These are phyloP conservation scores for Anastatica hierochuntica DNA, from an alignment of 345 rosid species.

Conservation along the genomic window DNA sequence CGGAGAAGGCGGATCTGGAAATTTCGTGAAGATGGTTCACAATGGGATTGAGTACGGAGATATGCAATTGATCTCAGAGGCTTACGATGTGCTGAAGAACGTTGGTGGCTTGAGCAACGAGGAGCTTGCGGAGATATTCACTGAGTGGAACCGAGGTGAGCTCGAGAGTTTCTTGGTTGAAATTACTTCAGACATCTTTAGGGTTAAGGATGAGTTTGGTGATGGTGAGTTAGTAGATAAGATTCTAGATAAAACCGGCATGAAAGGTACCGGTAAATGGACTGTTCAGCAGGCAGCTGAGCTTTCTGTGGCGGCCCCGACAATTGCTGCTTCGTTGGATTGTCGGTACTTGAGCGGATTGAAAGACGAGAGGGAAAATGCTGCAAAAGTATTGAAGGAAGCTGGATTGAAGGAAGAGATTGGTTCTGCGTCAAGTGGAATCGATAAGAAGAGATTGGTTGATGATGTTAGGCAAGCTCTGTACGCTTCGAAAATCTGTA, in stretches of 20 bases:
- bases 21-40: slow-evolving; percentile 95
- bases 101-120: slow-evolving; percentile 63
- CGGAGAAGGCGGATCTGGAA: slow-evolving; percentile 96
- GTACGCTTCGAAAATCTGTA: slow-evolving; percentile 86
- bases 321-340: slow-evolving; percentile 89
- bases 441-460: slow-evolving; percentile 77
- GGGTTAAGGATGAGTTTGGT: slow-evolving; percentile 58
- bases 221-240: slow-evolving; percentile 82
- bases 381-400: slow-evolving; percentile 46
- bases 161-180: slow-evolving; percentile 85
- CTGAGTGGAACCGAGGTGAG: slow-evolving; percentile 80
- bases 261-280: slow-evolving; percentile 99
- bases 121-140: slow-evolving; percentile 64
- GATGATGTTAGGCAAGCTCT: slow-evolving; percentile 95
- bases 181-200: slow-evolving; percentile 79
- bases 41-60: slow-evolving; percentile 99
- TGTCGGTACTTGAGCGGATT: slow-evolving; percentile 86
- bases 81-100: slow-evolving; percentile 87
- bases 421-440: slow-evolving; percentile 30
- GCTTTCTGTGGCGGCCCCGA: slow-evolving; percentile 95
- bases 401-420: slow-evolving; percentile 79
- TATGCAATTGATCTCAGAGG: slow-evolving; percentile 91
- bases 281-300: slow-evolving; percentile 97
- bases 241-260: slow-evolving; percentile 93
- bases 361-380: slow-evolving; percentile 80